Evolutionary conservation across 345 rosid genomes (phyloP), one percentile per base, ranked within the genome.

Genomic region (Gossypium stocksii): DNA sequence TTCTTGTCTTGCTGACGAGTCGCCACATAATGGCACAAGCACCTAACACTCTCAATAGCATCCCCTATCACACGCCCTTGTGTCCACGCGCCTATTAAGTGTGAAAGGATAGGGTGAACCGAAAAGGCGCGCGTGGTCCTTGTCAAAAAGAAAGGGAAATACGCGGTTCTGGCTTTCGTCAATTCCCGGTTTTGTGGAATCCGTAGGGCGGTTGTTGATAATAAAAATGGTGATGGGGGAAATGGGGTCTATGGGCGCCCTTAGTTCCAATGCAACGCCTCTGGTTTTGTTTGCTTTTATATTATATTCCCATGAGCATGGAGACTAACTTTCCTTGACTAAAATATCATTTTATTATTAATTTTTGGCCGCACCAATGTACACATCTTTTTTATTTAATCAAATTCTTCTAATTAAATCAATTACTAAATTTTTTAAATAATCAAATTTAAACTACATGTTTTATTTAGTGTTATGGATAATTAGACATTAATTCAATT

Each of bases 161-260:
- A 63, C 53, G 52, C 17, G 71, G 54, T 14, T 14, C 29, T 66
- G 1, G 29, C 7, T 45, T 14, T 22, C n/a, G 54, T 45, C 34
- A 45, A 66, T 45, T 66, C 71, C 71, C 38, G 71, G 71, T 66
- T 66, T 66, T 66, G 54, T 22, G 71, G 71, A 45, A 45, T 66
- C 38, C 54, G 71, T 66, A 66, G 54, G 53, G 38, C 67, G 22
- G 48, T 43, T 15, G 1, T 15, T 15, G 14, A 49, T 51, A 4
- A 15, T 48, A 48, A 13, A 11, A 48, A 2, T 51, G 54, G 19
- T 4, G n/a, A 4, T 15, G 54, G 19, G 6, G 54, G 0, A 51
- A 16, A 16, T 51, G 19, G 23, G 12, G 9, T 53, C 58, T 53
- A 53, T 53, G 58, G 58, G 58, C 58, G 58, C 58, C 22, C 58